Base-by-base conservation (phyloP, 768 basidiomycete species). In the Hygrophorus russula region DNA sequence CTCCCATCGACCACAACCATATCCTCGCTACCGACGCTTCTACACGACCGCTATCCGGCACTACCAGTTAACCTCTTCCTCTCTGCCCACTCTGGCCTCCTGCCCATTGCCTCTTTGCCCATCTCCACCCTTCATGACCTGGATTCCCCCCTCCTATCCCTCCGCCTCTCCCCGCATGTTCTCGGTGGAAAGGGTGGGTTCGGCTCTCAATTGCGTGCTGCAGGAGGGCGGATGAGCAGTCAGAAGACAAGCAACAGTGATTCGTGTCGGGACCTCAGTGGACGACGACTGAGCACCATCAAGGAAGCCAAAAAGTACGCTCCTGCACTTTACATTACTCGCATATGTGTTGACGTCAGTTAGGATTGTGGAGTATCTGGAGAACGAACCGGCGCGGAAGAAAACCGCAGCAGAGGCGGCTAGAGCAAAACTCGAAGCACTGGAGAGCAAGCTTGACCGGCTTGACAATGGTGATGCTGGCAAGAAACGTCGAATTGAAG, bases 101-200 rank as follows among this genome's bases (percentile, higher is more conserved):
- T 24, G 24, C 5, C 45, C 68, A 6, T 51, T 56, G 19, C 46
- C 57, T 18, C 45, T 59, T 6, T 52, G 53, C 27, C 54, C 44
- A 14, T 53, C 24, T 3, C 24, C 4, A 24, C 31, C 51, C 54
- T 12, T 51, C 53, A 0, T 44, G n/a, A n/a, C n/a, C n/a, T n/a
- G n/a, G n/a, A n/a, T n/a, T n/a, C 49, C 12, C 54, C 51, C 10
- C 60, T 85, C 19, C 65, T 90, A n/a, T 69, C 73, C 2, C 66
- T 97, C 1, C 73, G 88, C 0, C 68, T 94, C n/a, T 65, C 73
- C 1, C 82, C 89, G 0, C 69, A 81, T 18, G 57, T 97, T 5
- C 69, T 71, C 2, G 94, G 94, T 39, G 96, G 96, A 14, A 99
- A 98, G 64, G 94, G 96, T 59, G 96, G 94, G 28, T 98, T 99